Conservation (phyloP, 345 rosid genomes). For the Brassica juncea region DNA sequence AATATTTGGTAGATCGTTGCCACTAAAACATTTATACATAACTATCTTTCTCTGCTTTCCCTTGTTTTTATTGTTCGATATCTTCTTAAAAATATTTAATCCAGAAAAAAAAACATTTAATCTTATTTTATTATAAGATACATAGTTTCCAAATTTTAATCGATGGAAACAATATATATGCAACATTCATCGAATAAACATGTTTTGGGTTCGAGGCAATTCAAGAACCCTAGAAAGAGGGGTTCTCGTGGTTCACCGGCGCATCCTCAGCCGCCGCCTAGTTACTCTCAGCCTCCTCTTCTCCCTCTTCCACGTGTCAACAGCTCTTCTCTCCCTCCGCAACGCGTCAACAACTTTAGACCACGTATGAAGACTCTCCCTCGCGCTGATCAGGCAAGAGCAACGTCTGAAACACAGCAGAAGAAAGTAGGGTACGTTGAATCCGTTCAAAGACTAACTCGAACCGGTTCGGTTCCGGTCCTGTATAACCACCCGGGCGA, state of each 20-base stretch:
- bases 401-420: conserved; percentile 5
- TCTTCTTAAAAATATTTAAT: not conserved
- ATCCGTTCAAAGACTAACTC: conserved; percentile 20
- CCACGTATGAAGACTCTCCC: conserved; percentile 37
- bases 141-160: not conserved
- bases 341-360: conserved; percentile 33
- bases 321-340: conserved; percentile 44
- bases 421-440: conserved; percentile 12
- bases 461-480: conserved; percentile 38
- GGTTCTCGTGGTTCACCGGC: conserved; percentile 34
- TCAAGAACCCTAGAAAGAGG: conserved; percentile 46
- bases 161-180: conserved; percentile 52
- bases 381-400: not conserved
- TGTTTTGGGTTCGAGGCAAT: conserved; percentile 43
- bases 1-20: conserved; percentile 49
- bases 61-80: not conserved
- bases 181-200: conserved; percentile 45
- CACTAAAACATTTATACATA: conserved; percentile 14
- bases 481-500: conserved; percentile 41
- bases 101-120: not conserved
- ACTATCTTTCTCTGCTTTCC: not conserved
- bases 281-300: conserved; percentile 58
- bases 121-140: not conserved
- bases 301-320: conserved; percentile 61
- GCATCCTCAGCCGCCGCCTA: conserved; percentile 38